A percentile compares a stretch with the other conserved stretches of the same genome.
Conservation (phyloP, 225 moss, liverwort and hornwort species). For the Asterella californica region DNA sequence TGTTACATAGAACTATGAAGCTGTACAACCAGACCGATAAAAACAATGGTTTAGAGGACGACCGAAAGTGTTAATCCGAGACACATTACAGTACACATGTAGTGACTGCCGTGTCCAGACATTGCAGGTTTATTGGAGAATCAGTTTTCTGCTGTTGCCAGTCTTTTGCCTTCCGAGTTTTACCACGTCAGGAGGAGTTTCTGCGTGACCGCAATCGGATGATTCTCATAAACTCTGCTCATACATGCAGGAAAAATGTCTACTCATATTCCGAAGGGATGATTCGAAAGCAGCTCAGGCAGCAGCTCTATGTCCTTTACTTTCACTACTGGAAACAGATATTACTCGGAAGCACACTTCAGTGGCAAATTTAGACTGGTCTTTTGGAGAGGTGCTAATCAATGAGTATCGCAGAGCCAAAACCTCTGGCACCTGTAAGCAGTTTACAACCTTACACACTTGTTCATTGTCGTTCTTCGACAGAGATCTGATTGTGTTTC, state of each 20-base stretch:
- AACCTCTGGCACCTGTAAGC: constrained; percentile 68
- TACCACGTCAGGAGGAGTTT: not conserved
- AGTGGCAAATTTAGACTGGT: constrained; percentile 52
- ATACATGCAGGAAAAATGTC: constrained; percentile 59
- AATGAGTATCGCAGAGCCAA: constrained; percentile 70
- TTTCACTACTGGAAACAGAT: constrained; percentile 62
- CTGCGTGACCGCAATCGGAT: not conserved
- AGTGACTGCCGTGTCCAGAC: no score
- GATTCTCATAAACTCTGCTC: not conserved
- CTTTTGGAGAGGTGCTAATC: constrained; percentile 55
- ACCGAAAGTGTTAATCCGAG: no score
- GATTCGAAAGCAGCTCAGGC: constrained; percentile 81
- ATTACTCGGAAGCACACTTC: constrained; percentile 31
- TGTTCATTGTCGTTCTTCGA: not conserved
- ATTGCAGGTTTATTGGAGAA: not conserved
- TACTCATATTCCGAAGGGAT: constrained; percentile 68
- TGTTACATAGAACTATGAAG: not conserved
- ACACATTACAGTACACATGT: no score
- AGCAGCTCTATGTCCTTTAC: constrained; percentile 66
- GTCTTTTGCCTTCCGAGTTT: not conserved
- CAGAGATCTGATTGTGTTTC: not conserved
- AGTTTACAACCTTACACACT: not conserved
- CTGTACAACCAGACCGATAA: not conserved
- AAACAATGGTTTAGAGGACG: not conserved
- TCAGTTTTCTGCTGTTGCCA: not conserved